Conservation (phyloP, 169 alveolate genomes). For the Cystoisospora suis region DNA sequence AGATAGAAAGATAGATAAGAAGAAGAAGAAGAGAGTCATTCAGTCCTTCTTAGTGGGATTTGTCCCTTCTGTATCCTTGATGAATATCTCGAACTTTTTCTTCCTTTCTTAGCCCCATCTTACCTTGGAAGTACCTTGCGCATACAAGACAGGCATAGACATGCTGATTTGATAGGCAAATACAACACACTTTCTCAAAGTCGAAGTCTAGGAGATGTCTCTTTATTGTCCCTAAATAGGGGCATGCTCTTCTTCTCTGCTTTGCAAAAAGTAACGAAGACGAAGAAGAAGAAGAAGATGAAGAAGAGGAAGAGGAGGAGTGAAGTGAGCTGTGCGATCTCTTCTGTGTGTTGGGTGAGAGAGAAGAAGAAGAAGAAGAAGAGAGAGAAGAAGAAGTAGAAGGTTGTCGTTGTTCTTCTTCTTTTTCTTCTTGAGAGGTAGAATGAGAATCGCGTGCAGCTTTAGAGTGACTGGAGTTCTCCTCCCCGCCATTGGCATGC, state of each 20-base stretch:
- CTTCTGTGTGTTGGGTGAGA: no score
- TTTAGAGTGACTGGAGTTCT: no score
- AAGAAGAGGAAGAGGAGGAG: background rate
- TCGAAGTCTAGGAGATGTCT: slow-evolving; percentile 97
- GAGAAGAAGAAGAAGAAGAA: background rate
- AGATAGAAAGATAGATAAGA: background rate
- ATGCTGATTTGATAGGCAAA: slow-evolving; percentile 93
- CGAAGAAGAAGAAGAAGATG: background rate
- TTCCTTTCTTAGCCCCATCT: no score
- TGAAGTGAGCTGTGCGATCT: no score
- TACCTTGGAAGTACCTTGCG: slow-evolving; percentile 96
- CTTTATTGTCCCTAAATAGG: slow-evolving; percentile 94
- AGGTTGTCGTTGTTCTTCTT: no score
- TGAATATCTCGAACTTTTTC: no score
- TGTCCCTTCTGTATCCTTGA: background rate
- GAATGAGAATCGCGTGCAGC: background rate
- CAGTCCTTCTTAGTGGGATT: background rate
- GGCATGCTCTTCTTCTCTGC: slow-evolving; percentile 81
- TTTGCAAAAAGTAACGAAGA: background rate
- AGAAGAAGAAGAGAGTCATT: background rate
- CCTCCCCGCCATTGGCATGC: no score
- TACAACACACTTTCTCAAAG: slow-evolving; percentile 96
- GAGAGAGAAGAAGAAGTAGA: background rate
- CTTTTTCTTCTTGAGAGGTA: background rate
- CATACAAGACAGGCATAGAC: slow-evolving; percentile 97